Base-by-base conservation (phyloP, 495 filamentous ascomycete species). In the Elaphomyces granulatus region DNA sequence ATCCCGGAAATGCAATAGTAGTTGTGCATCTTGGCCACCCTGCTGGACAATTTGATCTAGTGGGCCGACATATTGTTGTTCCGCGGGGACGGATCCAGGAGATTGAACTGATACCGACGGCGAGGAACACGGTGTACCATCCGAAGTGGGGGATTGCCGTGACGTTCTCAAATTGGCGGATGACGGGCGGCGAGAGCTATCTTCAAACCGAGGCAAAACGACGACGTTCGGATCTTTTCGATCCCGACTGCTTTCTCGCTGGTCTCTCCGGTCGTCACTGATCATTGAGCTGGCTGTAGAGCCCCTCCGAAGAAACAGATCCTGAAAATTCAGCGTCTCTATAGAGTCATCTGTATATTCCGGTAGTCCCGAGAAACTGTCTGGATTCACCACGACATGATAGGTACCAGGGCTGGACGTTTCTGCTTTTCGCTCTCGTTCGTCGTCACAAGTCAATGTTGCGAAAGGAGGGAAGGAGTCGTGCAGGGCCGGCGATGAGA, bases 361-460 rank as follows among this genome's bases (percentile, higher is more conserved):
- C 14, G 71, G 68, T 12, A 74, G 51, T 6, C 57, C 46, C 12
- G 63, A 53, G 46, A 78, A 77, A 50, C 71, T 77, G 21, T 62
- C 60, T 4, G 68, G 74, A 20, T 70, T 64, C 32, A 66, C 62
- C 15, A 77, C 46, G 20, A 78, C 69, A 52, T 71, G 59, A 48
- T 70, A 78, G 1, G 71, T 76, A 4, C 74, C 74, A 1, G 74
- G 72, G 20, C 52, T 52, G 28, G 56, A 56, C 3, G 51, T 51
- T 41, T 73, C 64, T 4, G 74, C 74, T 45, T 77, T 78, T 42
- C 49, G 63, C 44, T 78, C 74, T 38, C 74, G 52, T 1, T 77
- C 74, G 32, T 77, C 74, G 43, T 77, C 74, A n/a, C 61, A 76
- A 2, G 63, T 74, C 28, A 78, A 59, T 7, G 51, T 42, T 15